phyloP scores from a whole-genome alignment of 371 early-diverging fungal species.

The Syncephalastrum monosporum region DNA sequence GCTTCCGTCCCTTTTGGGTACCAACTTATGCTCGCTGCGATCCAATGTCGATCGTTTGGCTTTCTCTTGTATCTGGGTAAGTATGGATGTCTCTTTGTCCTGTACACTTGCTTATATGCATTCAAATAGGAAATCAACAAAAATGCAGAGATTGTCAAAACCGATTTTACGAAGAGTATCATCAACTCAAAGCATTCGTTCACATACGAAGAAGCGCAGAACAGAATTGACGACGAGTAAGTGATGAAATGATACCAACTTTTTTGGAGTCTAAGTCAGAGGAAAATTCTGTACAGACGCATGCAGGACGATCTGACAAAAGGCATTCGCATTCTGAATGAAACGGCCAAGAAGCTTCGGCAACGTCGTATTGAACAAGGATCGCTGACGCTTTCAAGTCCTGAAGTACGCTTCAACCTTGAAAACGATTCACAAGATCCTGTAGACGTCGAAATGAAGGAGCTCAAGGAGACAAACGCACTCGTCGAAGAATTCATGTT shows the following conservation, averaged over 20 bases:
- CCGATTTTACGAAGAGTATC: conserved; percentile 82
- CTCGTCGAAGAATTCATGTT: conserved; percentile 99
- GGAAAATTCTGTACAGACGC: conserved; percentile 27
- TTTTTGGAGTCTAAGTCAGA: background rate
- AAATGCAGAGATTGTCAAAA: conserved; percentile 74
- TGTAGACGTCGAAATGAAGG: conserved; percentile 85
- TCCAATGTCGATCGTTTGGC: conserved; percentile 91
- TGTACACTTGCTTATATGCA: background rate
- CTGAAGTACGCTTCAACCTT: conserved; percentile 86
- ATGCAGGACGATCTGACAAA: conserved; percentile 83
- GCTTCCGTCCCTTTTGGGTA: conserved; percentile 89
- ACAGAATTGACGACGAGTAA: conserved; percentile 84
- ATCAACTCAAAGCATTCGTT: conserved; percentile 94
- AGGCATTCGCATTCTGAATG: conserved; percentile 81
- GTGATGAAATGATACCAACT: conserved; percentile 8
- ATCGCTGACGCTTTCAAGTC: conserved; percentile 82
- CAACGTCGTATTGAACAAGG: conserved; percentile 74
- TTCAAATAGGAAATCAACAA: conserved; percentile 63
- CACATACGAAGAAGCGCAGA: conserved; percentile 98
- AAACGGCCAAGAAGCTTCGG: conserved; percentile 86
- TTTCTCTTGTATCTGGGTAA: conserved; percentile 80
- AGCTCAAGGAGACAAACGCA: conserved; percentile 92
- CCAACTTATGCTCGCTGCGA: conserved; percentile 90
- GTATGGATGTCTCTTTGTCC: background rate
- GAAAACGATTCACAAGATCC: conserved; percentile 90